These are phyloP conservation scores for Amylostereum chailletii DNA, from an alignment of 1,284 basidiomycete species.

Conservation along the genomic window DNA sequence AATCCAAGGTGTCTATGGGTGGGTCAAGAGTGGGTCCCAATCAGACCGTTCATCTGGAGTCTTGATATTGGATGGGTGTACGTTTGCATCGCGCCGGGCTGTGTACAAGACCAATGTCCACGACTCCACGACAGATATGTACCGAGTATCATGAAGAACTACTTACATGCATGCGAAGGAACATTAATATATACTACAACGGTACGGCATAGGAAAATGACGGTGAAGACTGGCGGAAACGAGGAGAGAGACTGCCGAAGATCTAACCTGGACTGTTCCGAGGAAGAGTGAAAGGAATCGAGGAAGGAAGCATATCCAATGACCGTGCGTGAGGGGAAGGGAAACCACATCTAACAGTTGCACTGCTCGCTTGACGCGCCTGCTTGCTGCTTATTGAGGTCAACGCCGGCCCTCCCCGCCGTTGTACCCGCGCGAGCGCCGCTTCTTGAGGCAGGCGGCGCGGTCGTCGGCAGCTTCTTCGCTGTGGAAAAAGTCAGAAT, in stretches of 20 bases:
- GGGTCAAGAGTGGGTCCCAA: no score
- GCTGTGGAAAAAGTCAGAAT: slow-evolving; percentile 32
- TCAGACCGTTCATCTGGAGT: no score
- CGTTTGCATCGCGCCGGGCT: not conserved
- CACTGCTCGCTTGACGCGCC: slow-evolving; percentile 55
- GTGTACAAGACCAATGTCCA: slow-evolving; percentile 3
- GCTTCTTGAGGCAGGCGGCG: slow-evolving; percentile 52
- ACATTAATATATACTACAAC: slow-evolving; percentile 11
- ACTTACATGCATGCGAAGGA: slow-evolving; percentile 2
- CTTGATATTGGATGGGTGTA: no score
- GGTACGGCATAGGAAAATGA: slow-evolving; percentile 10
- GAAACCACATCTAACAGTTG: slow-evolving; percentile 49
- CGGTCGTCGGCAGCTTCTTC: slow-evolving; percentile 74
- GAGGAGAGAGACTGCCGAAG: slow-evolving; percentile 1
- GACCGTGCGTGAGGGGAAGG: slow-evolving; percentile 2
- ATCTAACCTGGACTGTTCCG: slow-evolving; percentile 7
- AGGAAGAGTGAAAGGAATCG: not conserved
- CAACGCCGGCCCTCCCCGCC: slow-evolving; percentile 51
- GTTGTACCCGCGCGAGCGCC: slow-evolving; percentile 38
- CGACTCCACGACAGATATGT: slow-evolving; percentile 5
- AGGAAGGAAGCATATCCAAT: not conserved
- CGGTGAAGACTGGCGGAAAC: slow-evolving; percentile 2
- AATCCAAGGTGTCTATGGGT: no score
- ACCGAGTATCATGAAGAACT: slow-evolving; percentile 10
- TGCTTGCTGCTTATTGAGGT: slow-evolving; percentile 61